Evolutionary conservation across 2,329 filamentous ascomycete genomes (phyloP).

Genomic region (Diaporthe vaccinii): DNA sequence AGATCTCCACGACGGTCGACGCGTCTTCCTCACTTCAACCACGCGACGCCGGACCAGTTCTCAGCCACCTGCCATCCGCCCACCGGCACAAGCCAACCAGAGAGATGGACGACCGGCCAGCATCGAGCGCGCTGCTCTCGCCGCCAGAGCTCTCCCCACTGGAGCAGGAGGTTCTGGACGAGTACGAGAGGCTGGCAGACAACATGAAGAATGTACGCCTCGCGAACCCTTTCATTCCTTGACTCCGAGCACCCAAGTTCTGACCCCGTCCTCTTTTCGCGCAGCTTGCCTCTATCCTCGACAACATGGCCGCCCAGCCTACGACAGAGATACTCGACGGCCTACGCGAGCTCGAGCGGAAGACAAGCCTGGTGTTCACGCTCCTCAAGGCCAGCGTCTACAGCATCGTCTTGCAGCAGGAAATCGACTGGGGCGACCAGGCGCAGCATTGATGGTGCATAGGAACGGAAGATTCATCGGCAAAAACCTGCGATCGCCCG

Average conservation of each 20-base stretch:
- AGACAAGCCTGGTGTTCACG: slow-evolving; percentile 95
- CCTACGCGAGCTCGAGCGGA: slow-evolving; percentile 88
- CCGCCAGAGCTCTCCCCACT: slow-evolving; percentile 78
- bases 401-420: slow-evolving; percentile 97
- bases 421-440: slow-evolving; percentile 81
- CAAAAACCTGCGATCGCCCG: slow-evolving; percentile 40
- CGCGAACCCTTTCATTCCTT: neutral
- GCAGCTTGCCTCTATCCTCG: slow-evolving; percentile 72
- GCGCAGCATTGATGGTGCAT: slow-evolving; percentile 52
- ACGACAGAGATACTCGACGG: slow-evolving; percentile 88
- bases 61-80: neutral
- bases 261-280: neutral
- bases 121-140: slow-evolving; percentile 50
- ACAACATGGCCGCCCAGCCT: slow-evolving; percentile 76
- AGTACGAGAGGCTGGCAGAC: slow-evolving; percentile 87
- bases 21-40: slow-evolving; percentile 24
- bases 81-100: neutral
- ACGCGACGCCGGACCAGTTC: slow-evolving; percentile 13
- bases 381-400: slow-evolving; percentile 98
- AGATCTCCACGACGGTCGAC: slow-evolving; percentile 22
- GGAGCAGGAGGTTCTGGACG: slow-evolving; percentile 94
- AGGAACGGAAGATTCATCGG: slow-evolving; percentile 44
- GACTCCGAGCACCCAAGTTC: neutral
- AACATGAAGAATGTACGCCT: slow-evolving; percentile 87
- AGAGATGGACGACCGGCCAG: slow-evolving; percentile 41